A percentile compares a stretch with the other conserved stretches of the same genome.
phyloP scores from a whole-genome alignment of 768 basidiomycete species.

The Suillus placidus region DNA sequence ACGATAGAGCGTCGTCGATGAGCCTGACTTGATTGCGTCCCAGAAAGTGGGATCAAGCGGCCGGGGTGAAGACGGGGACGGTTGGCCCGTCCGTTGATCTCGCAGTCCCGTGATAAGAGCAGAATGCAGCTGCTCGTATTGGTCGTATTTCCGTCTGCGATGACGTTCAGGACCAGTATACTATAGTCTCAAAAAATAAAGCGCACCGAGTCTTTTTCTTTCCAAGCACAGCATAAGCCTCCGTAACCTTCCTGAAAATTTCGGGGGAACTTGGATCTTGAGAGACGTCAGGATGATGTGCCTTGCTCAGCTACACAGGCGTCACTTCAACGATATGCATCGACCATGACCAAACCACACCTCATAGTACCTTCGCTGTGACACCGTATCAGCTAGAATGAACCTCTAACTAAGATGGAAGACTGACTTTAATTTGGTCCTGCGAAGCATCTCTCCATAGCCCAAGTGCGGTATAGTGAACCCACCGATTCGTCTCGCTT shows the following conservation, averaged over 20 bases:
- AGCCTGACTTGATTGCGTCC: not conserved
- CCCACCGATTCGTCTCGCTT: not conserved
- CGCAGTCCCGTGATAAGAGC: not conserved
- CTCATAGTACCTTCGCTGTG: constrained; percentile 2
- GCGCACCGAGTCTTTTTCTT: constrained; percentile 3
- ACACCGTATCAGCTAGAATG: not conserved
- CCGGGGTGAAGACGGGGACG: not conserved
- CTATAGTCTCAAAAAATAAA: not conserved
- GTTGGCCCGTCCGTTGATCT: not conserved
- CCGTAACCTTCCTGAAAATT: not conserved
- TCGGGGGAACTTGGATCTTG: not conserved
- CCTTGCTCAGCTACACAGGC: not conserved
- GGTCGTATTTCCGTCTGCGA: constrained; percentile 1
- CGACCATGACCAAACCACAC: not conserved
- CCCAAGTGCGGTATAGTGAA: constrained; percentile 6
- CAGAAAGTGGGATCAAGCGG: constrained; percentile 6
- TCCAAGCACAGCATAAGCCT: constrained; percentile 5
- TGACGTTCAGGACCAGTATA: not conserved
- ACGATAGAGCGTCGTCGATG: not conserved
- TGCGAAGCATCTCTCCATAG: constrained; percentile 7
- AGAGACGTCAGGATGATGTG: constrained; percentile 4
- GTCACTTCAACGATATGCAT: not conserved
- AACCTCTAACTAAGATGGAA: not conserved
- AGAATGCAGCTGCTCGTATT: constrained; percentile 4
- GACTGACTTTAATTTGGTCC: constrained; percentile 4